Evolutionary conservation across 2,329 filamentous ascomycete genomes (phyloP), one percentile per base, ranked within the genome.

Genomic region (Aschersonia sp.): DNA sequence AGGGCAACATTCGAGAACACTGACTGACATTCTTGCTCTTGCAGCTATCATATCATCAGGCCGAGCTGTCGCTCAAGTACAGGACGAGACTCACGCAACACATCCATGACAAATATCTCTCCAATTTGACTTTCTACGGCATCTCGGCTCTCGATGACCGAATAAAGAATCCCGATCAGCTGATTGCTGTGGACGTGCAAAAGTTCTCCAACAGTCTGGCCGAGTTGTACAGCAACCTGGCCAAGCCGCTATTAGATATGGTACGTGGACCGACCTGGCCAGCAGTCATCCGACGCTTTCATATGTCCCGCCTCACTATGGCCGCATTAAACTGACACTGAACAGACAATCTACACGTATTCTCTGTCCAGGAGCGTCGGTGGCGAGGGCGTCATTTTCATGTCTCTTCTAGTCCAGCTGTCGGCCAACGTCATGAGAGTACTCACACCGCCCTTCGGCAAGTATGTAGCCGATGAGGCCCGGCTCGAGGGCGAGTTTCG

Each of bases 161-260:
- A 61, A 95, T 98, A 74, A 95, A 96, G 72, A 98, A 98, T 60
- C 88, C 92, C 3, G 92, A 98, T 61, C 92, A 98, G 67, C 77
- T 98, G 43, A 94, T 98, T 57, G 92, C 91, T 0, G 91, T 97
- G 31, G 92, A 98, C 62, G 88, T 98, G 7, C 85, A 89, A 51
- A 91, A 92, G 58, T 98, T 98, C 69, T 92, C 89, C 30, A 95
- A 94, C 63, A 94, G 87, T 56, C 68, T 97, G 51, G 91, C 92
- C 1, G 91, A 97, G 63, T 70, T 98, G 5, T 98, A 98, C 65
- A 94, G 89, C 52, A 97, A 97, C 61, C 70, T 98, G 40, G 92
- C 92, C 2, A 98, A 98, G 63, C 92, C 92, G 0, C 73, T 94
- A 4, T 71, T 98, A 28, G 92, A 98, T 56, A 95, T 98, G 82